A percentile compares a stretch with the other conserved stretches of the same genome.
phyloP scores from a whole-genome alignment of 208 protist species.

The Leptomonas seymouri region DNA sequence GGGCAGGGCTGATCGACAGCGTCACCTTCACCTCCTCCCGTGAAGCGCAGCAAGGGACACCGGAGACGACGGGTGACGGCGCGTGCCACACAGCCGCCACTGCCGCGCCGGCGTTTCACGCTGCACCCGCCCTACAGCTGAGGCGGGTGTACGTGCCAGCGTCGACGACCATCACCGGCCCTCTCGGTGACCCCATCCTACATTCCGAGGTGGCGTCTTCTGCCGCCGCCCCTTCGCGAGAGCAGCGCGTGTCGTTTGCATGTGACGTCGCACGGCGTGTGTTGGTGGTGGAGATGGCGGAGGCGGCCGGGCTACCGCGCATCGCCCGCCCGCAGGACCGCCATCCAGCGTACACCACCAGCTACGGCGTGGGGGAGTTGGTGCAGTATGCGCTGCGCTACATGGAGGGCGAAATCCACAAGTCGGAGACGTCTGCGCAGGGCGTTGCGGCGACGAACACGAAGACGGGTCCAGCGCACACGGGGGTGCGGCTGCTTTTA shows the following conservation, averaged over 20 bases:
- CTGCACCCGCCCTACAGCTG: constrained; percentile 4
- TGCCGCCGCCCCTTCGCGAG: background rate
- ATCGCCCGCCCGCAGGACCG: constrained; percentile 39
- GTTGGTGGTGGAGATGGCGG: constrained; percentile 82
- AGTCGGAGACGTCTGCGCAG: background rate
- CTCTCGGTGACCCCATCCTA: constrained; percentile 42
- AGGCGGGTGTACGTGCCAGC: constrained; percentile 30
- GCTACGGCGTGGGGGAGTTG: constrained; percentile 76
- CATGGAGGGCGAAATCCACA: constrained; percentile 20
- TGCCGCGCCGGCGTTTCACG: background rate
- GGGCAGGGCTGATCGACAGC: constrained; percentile 72
- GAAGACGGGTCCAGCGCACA: constrained; percentile 1
- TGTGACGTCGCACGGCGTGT: constrained; percentile 45
- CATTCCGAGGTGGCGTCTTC: background rate
- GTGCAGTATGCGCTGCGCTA: constrained; percentile 60
- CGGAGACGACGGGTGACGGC: background rate
- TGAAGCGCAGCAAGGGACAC: background rate
- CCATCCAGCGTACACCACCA: constrained; percentile 63
- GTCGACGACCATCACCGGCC: constrained; percentile 44
- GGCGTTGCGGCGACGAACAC: background rate
- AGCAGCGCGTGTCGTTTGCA: constrained; percentile 50
- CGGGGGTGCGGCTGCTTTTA: constrained; percentile 45
- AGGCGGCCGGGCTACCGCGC: constrained; percentile 65
- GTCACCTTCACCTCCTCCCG: constrained; percentile 39
- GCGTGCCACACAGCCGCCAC: too few relatives aligned